A percentile compares a stretch with the other conserved stretches of the same genome.
These are phyloP conservation scores for Gymnopilus dilepis DNA, from an alignment of 768 basidiomycete species.

Conservation along the genomic window DNA sequence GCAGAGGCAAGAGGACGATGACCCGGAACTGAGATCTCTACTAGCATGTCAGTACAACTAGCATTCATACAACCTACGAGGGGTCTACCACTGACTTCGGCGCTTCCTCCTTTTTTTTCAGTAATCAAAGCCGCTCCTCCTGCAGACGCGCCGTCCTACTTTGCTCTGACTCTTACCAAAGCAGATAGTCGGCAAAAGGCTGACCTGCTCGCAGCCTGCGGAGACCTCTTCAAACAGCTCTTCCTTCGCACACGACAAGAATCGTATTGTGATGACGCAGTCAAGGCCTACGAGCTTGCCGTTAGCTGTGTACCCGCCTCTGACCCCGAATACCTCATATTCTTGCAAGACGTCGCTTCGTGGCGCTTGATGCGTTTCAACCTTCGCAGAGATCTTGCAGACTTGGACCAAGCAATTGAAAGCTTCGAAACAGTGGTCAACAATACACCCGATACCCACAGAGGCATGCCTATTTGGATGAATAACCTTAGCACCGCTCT, in stretches of 20 bases:
- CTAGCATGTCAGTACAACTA: not conserved
- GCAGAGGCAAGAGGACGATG: not conserved
- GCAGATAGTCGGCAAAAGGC: not conserved
- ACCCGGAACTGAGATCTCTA: not conserved
- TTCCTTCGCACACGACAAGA: not conserved
- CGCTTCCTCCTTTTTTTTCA: not conserved
- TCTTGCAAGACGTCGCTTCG: conserved; percentile 8
- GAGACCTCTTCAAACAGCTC: not conserved
- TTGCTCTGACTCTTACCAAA: not conserved
- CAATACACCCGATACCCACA: conserved; percentile 16
- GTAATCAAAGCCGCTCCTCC: not conserved
- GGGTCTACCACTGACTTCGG: not conserved
- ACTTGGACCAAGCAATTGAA: conserved; percentile 11
- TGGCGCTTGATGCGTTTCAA: conserved; percentile 8
- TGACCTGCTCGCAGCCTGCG: not conserved
- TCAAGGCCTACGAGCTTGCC: not conserved
- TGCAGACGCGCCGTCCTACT: not conserved
- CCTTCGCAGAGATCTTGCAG: conserved; percentile 3
- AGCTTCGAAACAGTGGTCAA: conserved; percentile 11
- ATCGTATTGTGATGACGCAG: not conserved
- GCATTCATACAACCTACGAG: not conserved
- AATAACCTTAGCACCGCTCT: conserved; percentile 20
- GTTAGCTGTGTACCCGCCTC: conserved; percentile 1
- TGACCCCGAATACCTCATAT: not conserved
- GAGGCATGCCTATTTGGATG: conserved; percentile 16